Base-by-base conservation (phyloP, 2,329 filamentous ascomycete genomes). In the Chrysoporthe puriensis region DNA sequence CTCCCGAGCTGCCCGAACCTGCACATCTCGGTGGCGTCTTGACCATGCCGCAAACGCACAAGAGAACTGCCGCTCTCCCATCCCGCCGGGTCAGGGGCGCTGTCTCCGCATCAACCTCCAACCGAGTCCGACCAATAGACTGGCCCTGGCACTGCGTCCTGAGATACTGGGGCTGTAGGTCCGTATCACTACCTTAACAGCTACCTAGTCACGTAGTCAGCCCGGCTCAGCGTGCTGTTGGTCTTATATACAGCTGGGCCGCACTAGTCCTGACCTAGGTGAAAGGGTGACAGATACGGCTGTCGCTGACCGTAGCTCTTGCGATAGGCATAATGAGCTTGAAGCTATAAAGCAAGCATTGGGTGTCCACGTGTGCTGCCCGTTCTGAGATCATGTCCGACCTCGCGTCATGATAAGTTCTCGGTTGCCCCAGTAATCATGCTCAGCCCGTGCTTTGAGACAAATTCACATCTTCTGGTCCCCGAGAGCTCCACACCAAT, bases 1-100 rank as follows among this genome's bases (percentile, higher is more conserved):
- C 34, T 40, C 34, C 54, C 54, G 18, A 40, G 7, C 54, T 57
- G 54, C 32, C 21, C 26, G 50, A 13, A 40, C 16, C 14, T 18
- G 54, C 34, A 34, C n/a, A 3, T 40, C 14, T 18, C 18, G 4
- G 34, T 57, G 34, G 32, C 18, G 54, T 57, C 18, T 7, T 40
- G 16, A 11, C n/a, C n/a, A 16, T 57, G 54, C 54, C 34, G 32
- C 34, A n/a, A 7, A 11, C 54, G 54, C 32, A 14, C 42, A 46
- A 18, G 13, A 48, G 58, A 61, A 61, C 14, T 61, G 58, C 58
- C 58, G 58, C 26, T 26, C 21, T 46, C 42, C 43, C 58, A 61
- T 48, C 58, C 58, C 26, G 58, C 16, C 42, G 58, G 58, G 58
- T 48, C 21, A 36, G 43, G 42, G 43, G 54, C 16, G 34, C 18